phyloP scores from a whole-genome alignment of 2,329 filamentous ascomycete species.

The Epichloe gansuensis region DNA sequence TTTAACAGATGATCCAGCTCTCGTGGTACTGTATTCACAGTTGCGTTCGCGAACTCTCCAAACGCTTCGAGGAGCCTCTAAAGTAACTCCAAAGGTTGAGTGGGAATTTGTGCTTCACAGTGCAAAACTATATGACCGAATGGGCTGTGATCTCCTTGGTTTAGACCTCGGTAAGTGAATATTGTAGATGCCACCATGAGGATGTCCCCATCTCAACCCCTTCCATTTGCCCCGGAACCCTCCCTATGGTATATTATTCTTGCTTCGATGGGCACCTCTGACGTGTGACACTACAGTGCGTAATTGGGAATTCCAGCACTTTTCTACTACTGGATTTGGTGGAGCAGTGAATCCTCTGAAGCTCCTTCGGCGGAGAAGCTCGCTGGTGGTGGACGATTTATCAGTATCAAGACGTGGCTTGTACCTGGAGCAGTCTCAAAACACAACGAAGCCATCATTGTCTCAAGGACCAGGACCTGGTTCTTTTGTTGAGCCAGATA shows the following conservation, averaged over 20 bases:
- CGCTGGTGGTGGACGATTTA: conserved; percentile 67
- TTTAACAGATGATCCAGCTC: conserved; percentile 78
- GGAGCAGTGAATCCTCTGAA: conserved; percentile 52
- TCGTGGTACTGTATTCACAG: conserved; percentile 78
- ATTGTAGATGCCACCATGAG: not conserved
- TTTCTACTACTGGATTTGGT: conserved; percentile 24
- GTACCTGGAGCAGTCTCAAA: conserved; percentile 15
- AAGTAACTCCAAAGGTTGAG: conserved; percentile 65
- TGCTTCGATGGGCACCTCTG: not conserved
- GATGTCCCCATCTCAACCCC: not conserved
- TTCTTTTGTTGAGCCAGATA: conserved; percentile 89
- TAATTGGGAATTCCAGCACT: conserved; percentile 70
- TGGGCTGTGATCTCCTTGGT: conserved; percentile 87
- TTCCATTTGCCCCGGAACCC: not conserved
- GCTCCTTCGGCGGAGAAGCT: conserved; percentile 59
- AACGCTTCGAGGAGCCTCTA: conserved; percentile 73
- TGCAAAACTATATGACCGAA: conserved; percentile 71
- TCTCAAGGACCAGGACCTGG: conserved; percentile 55
- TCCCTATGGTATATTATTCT: not conserved
- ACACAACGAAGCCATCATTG: not conserved
- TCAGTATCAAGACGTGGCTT: conserved; percentile 34
- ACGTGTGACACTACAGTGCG: conserved; percentile 36
- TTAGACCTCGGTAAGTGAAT: conserved; percentile 58
- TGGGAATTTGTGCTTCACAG: conserved; percentile 86
- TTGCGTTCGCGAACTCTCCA: conserved; percentile 71